Percentiles rank a stretch among this genome's conserved stretches.
Conservation (phyloP, 1,284 basidiomycete genomes). For the Somion occarium region DNA sequence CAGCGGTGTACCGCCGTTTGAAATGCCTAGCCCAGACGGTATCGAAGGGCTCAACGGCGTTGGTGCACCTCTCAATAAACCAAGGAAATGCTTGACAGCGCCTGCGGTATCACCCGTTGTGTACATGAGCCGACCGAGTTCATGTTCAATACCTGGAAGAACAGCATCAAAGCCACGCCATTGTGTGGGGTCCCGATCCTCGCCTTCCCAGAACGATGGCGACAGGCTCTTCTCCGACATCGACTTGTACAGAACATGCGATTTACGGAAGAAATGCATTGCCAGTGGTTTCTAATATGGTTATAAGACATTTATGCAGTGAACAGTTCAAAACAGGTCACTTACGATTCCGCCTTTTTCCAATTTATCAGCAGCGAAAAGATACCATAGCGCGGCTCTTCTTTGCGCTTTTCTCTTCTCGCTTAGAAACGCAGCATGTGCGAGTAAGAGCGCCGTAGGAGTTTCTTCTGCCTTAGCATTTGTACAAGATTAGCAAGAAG, state of each 20-base stretch:
- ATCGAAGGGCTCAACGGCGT: slow-evolving; percentile 13
- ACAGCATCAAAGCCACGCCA: slow-evolving; percentile 54
- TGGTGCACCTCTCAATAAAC: slow-evolving; percentile 42
- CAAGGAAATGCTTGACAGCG: slow-evolving; percentile 66
- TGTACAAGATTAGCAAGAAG: not conserved
- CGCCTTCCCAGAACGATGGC: slow-evolving; percentile 73
- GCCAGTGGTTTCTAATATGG: slow-evolving; percentile 78
- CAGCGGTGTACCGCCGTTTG: slow-evolving; percentile 17
- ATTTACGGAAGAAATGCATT: slow-evolving; percentile 69
- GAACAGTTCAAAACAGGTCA: slow-evolving; percentile 14
- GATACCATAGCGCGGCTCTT: slow-evolving; percentile 71
- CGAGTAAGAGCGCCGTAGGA: slow-evolving; percentile 67
- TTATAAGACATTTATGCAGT: not conserved
- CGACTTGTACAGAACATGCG: slow-evolving; percentile 53
- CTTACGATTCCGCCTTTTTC: slow-evolving; percentile 79
- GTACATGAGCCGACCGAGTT: slow-evolving; percentile 74
- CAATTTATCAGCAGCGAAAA: slow-evolving; percentile 64
- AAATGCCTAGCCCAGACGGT: slow-evolving; percentile 11
- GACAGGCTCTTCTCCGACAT: slow-evolving; percentile 55
- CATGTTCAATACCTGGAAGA: slow-evolving; percentile 69
- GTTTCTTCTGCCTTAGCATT: slow-evolving; percentile 68
- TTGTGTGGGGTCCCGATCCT: slow-evolving; percentile 39
- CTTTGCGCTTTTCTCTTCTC: slow-evolving; percentile 49
- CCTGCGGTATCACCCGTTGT: slow-evolving; percentile 68
- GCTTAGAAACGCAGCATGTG: slow-evolving; percentile 70